Evolutionary conservation across 768 basidiomycete genomes (phyloP), one percentile per base, ranked within the genome.

Genomic region (Rhizopogon salebrosus): DNA sequence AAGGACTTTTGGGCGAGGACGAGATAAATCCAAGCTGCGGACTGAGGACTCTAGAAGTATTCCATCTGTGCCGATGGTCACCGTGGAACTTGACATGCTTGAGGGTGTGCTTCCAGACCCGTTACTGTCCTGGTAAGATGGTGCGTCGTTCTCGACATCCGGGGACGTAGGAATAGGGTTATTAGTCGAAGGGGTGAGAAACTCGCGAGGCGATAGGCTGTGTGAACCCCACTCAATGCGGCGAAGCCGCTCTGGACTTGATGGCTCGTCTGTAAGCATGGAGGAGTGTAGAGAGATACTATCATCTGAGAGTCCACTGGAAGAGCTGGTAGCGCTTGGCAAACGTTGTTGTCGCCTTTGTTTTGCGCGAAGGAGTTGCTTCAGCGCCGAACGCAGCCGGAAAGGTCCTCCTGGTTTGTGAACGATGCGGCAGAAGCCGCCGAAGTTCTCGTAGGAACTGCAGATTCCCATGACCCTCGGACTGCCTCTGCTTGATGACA

Each of bases 361-460:
- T 38, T 59, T 67, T 39, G 61, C 60, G 35, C 69, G 67, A 29
- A 69, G 60, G 5, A 69, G 58, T 36, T 69, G 78, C 61, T 84
- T 85, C 54, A 95, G 71, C 22, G 83, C 78, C 5, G 76, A 65
- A 24, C 83, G 78, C 52, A 95, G 76, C 20, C 86, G 81, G 40
- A 81, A 80, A 3, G 94, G 94, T 2, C 93, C 92, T 23, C 84
- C 84, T 9, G 94, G 94, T 65, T 97, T 98, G 78, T 86, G 89
- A 11, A 95, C 70, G 22, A 92, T 75, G n/a, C 89, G 85, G 67
- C 89, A 92, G 68, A 91, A 89, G 24, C 93, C 93, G 8, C 94
- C 94, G 10, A 85, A 80, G 39, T 76, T 75, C 64, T 92, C 90
- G 63, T 89, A 85, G 20, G 89, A 83, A 53, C 74, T 78, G 50